A percentile compares a stretch with the other conserved stretches of the same genome.
Conservation (phyloP, 371 early-diverging fungal genomes). For the Sporodiniella umbellata region DNA sequence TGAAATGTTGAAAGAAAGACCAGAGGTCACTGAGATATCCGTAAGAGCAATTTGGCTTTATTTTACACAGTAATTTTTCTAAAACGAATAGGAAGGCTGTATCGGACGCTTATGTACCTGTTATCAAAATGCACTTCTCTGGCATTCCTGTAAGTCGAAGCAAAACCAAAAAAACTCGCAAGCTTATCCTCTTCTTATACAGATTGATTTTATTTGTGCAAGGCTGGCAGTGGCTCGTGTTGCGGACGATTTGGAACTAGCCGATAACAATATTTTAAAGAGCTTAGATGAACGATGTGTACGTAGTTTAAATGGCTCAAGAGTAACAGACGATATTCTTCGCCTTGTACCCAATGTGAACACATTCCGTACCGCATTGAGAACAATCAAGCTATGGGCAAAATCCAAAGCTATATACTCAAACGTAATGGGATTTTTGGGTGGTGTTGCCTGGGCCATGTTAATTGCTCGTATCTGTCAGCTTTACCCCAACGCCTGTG, state of each 20-base stretch:
- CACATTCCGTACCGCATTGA: conserved; percentile 88
- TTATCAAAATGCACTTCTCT: conserved; percentile 93
- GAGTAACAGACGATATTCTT: conserved; percentile 97
- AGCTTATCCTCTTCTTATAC: conserved; percentile 12
- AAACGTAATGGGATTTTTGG: conserved; percentile 98
- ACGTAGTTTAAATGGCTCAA: conserved; percentile 93
- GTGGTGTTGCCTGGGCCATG: conserved; percentile 99
- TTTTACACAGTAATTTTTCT: too few species aligned
- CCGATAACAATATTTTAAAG: conserved; percentile 81
- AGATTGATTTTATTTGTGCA: conserved; percentile 97
- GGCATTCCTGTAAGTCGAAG: conserved; percentile 69
- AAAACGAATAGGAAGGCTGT: too few species aligned
- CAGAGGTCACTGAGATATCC: conserved; percentile 86
- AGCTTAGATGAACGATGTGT: conserved; percentile 93
- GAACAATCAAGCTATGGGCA: conserved; percentile 99
- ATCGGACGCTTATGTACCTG: conserved; percentile 96
- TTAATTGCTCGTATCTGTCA: conserved; percentile 98
- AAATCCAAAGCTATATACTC: conserved; percentile 94
- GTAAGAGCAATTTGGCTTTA: conserved; percentile 50
- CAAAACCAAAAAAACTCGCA: not conserved
- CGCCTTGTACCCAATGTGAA: conserved; percentile 91
- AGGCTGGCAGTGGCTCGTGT: conserved; percentile 70
- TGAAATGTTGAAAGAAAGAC: conserved; percentile 68
- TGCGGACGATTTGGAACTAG: conserved; percentile 82
- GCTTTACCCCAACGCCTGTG: conserved; percentile 94